These are phyloP conservation scores for Ogataea salicorniae DNA, from an alignment of 805 yeast genomes.

Conservation along the genomic window DNA sequence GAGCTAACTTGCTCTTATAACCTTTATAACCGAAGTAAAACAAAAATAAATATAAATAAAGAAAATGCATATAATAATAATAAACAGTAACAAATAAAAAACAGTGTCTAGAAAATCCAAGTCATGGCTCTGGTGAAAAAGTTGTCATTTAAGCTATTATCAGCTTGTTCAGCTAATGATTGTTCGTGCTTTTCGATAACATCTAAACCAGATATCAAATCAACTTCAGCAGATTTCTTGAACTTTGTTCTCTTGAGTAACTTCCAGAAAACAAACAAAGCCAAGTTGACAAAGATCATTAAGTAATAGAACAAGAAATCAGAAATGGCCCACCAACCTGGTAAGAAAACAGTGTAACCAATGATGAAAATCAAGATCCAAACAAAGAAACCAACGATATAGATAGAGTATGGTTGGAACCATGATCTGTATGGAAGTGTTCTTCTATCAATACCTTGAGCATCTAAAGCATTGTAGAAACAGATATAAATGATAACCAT, in stretches of 20 bases:
- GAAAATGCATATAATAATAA: too few species aligned
- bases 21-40: too few species aligned
- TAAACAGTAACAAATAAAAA: not conserved
- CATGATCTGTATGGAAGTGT: constrained; percentile 36
- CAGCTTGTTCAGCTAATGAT: constrained; percentile 13
- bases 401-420: constrained; percentile 31
- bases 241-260: constrained; percentile 33
- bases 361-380: constrained; percentile 32
- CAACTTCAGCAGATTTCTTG: constrained; percentile 31
- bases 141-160: constrained; percentile 15
- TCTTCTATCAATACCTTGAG: constrained; percentile 34
- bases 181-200: constrained; percentile 36
- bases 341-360: constrained; percentile 33
- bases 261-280: constrained; percentile 33
- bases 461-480: constrained; percentile 36
- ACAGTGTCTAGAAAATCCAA: not conserved
- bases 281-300: constrained; percentile 34
- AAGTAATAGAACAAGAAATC: constrained; percentile 37
- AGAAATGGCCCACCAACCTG: constrained; percentile 26
- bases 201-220: constrained; percentile 33
- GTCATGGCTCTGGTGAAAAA: not conserved
- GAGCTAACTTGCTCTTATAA: too few species aligned
- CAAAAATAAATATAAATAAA: too few species aligned
- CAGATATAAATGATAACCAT: constrained; percentile 38
- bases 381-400: constrained; percentile 21